Conservation (phyloP, 2,329 filamentous ascomycete genomes). For the Metarhizium brunneum region DNA sequence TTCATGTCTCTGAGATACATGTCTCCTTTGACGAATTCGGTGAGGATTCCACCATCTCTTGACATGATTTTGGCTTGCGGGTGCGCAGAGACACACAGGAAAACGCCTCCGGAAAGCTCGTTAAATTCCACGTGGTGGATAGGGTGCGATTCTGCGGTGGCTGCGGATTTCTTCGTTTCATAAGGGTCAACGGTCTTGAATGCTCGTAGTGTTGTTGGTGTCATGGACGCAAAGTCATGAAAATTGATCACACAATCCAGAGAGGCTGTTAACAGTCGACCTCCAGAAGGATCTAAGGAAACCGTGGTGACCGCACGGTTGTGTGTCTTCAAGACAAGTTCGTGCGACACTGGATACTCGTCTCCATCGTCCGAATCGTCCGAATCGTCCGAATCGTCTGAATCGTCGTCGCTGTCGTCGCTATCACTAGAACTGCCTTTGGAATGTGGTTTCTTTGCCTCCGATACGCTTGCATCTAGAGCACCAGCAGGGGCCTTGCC, state of each 20-base stretch:
- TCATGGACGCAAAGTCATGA: conserved; percentile 94
- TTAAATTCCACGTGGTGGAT: conserved; percentile 85
- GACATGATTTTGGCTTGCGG: conserved; percentile 84
- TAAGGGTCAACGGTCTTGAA: conserved; percentile 90
- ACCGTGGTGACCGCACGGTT: conserved; percentile 77
- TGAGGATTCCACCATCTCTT: conserved; percentile 76
- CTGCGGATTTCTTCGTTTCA: conserved; percentile 56
- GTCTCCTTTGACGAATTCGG: conserved; percentile 92
- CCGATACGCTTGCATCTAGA: conserved; percentile 8
- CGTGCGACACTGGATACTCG: conserved; percentile 86
- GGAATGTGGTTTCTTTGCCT: conserved; percentile 5
- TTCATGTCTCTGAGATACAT: conserved; percentile 98
- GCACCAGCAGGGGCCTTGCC: not conserved
- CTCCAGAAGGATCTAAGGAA: conserved; percentile 76
- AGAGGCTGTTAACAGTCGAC: conserved; percentile 79
- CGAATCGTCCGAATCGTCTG: conserved; percentile 23
- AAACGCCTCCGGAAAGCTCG: conserved; percentile 64
- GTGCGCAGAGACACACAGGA: conserved; percentile 82
- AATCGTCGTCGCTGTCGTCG: conserved; percentile 14
- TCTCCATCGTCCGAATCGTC: conserved; percentile 61
- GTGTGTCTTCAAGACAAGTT: conserved; percentile 87
- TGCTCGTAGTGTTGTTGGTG: conserved; percentile 83
- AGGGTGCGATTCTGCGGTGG: conserved; percentile 73
- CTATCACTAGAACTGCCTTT: conserved; percentile 9
- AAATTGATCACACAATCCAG: conserved; percentile 87